These are phyloP conservation scores for Eucalyptus sp. DNA, from an alignment of 345 rosid genomes.

Conservation along the genomic window DNA sequence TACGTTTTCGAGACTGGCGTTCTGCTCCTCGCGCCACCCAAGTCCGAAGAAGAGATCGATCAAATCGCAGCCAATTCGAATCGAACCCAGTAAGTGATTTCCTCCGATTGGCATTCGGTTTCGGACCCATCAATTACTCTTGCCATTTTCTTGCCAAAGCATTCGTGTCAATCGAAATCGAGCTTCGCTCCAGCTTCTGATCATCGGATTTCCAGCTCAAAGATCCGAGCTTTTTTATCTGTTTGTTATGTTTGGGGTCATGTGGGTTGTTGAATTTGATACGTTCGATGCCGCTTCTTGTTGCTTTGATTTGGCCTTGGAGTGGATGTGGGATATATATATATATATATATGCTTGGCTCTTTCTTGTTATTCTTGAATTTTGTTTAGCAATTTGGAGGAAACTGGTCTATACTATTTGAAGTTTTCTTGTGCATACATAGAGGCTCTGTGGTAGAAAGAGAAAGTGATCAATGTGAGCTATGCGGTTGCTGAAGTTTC, in stretches of 20 bases:
- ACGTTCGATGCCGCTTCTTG: not conserved
- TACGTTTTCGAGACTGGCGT: not conserved
- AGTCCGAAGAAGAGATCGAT: not conserved
- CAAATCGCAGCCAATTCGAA: not conserved
- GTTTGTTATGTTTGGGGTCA: not conserved
- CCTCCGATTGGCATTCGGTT: not conserved
- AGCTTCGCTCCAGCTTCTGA: not conserved
- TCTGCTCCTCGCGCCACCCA: not conserved
- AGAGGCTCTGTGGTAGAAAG: not conserved
- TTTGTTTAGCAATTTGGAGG: not conserved
- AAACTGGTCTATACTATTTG: not conserved
- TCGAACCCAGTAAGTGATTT: not conserved
- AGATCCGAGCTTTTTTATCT: not conserved
- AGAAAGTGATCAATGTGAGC: not conserved
- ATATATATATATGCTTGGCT: not conserved
- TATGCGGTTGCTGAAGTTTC: not conserved
- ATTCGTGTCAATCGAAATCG: not conserved
- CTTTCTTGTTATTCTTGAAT: not conserved
- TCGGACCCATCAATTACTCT: not conserved
- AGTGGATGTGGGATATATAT: not conserved
- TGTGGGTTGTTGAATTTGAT: not conserved
- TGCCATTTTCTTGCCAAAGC: not conserved
- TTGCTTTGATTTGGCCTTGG: not conserved
- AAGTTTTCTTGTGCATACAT: not conserved
- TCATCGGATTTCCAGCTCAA: not conserved